Evolutionary conservation across 2,329 filamentous ascomycete genomes (phyloP).

Genomic region (Capronia americana): DNA sequence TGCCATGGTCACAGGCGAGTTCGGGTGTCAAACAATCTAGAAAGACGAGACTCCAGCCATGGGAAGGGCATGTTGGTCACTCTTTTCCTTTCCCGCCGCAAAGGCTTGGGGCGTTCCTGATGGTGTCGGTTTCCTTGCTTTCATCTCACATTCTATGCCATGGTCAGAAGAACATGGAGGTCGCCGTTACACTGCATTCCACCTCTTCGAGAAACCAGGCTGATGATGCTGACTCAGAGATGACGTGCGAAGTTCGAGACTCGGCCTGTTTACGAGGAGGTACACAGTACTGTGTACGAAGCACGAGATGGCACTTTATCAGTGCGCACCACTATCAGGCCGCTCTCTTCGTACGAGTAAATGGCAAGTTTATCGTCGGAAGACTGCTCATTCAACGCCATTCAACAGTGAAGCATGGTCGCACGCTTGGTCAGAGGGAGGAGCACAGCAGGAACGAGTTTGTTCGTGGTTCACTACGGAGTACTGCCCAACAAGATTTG

Average conservation of each 20-base stretch:
- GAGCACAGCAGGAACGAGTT: neutral
- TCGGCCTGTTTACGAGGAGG: neutral
- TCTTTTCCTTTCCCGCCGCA: neutral
- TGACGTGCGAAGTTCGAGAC: neutral
- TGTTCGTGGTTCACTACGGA: neutral
- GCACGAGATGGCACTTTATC: neutral
- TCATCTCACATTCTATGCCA: neutral
- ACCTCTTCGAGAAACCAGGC: neutral
- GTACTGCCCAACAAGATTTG: neutral
- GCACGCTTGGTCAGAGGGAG: too few relatives aligned
- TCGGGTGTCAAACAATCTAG: neutral
- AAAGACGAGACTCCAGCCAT: slow-evolving; percentile 1
- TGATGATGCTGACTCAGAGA: slow-evolving; percentile 13
- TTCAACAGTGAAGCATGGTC: neutral
- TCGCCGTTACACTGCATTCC: neutral
- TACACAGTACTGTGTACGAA: neutral
- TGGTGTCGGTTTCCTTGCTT: neutral
- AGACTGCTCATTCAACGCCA: neutral
- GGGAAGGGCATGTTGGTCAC: neutral
- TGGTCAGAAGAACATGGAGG: neutral
- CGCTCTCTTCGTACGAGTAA: neutral
- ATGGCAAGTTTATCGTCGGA: neutral
- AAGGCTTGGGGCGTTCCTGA: neutral
- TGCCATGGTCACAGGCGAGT: slow-evolving; percentile 7
- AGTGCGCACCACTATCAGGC: neutral